Evolutionary conservation across 495 filamentous ascomycete species (phyloP).

Genomic region (Podospora pseudocomata): DNA sequence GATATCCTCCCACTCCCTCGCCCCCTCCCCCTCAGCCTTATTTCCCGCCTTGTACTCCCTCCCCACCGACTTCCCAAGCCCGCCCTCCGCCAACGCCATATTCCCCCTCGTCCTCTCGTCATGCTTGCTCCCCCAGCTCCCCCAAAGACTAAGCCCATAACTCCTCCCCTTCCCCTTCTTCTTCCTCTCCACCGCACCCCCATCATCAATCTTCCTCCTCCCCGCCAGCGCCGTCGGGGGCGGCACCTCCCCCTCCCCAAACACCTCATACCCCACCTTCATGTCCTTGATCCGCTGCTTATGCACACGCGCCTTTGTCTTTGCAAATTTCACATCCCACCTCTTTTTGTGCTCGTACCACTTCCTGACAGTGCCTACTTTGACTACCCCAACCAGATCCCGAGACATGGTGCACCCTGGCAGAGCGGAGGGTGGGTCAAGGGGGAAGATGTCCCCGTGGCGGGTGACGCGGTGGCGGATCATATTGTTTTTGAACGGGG

Average conservation of each 20-base stretch:
- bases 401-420: slow-evolving; percentile 57
- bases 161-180: slow-evolving; percentile 52
- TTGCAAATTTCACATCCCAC: slow-evolving; percentile 68
- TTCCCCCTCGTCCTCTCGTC: slow-evolving; percentile 54
- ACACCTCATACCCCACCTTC: slow-evolving; percentile 61
- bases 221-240: slow-evolving; percentile 81
- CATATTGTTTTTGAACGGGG: slow-evolving; percentile 77
- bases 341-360: slow-evolving; percentile 70
- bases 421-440: slow-evolving; percentile 61
- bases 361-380: slow-evolving; percentile 71
- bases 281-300: slow-evolving; percentile 67
- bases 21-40: slow-evolving; percentile 36
- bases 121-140: slow-evolving; percentile 79
- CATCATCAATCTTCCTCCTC: slow-evolving; percentile 48
- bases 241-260: slow-evolving; percentile 67
- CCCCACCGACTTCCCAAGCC: slow-evolving; percentile 12
- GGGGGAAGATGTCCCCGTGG: slow-evolving; percentile 64
- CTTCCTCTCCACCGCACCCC: slow-evolving; percentile 30
- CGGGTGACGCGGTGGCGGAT: slow-evolving; percentile 82
- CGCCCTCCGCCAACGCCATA: slow-evolving; percentile 20
- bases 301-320: slow-evolving; percentile 64
- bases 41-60: slow-evolving; percentile 21
- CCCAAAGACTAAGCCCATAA: slow-evolving; percentile 79
- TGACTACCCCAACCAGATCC: slow-evolving; percentile 70
- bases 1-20: slow-evolving; percentile 36